These are phyloP conservation scores for Lodderomyces metapsilosis DNA, from an alignment of 1,139 yeast species.

Conservation along the genomic window DNA sequence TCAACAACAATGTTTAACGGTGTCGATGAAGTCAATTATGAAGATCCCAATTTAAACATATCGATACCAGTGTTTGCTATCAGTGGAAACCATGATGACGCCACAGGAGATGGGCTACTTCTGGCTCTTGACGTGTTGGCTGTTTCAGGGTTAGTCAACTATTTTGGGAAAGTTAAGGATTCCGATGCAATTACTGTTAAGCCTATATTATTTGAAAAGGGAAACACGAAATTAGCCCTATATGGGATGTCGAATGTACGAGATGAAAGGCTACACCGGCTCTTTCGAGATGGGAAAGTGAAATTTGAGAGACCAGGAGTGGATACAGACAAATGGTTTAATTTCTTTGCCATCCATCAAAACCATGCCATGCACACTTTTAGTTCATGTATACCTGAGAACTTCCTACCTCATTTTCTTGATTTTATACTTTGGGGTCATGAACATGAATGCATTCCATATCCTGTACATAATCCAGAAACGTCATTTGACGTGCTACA, in stretches of 20 bases:
- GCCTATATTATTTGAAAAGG: constrained; percentile 85
- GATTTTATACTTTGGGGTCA: constrained; percentile 95
- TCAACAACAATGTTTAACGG: constrained; percentile 55
- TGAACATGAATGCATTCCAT: constrained; percentile 91
- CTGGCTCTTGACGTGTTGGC: constrained; percentile 86
- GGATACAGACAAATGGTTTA: constrained; percentile 71
- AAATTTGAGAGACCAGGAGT: constrained; percentile 71
- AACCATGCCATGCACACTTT: constrained; percentile 79
- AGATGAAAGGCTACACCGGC: constrained; percentile 82
- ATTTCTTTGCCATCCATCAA: constrained; percentile 87
- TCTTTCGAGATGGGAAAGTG: constrained; percentile 79
- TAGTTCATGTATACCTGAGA: constrained; percentile 82
- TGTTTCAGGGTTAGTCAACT: constrained; percentile 81
- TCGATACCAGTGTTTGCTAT: constrained; percentile 93
- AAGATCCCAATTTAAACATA: constrained; percentile 85
- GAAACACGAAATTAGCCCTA: constrained; percentile 74
- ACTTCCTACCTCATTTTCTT: constrained; percentile 74
- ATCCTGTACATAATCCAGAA: constrained; percentile 61
- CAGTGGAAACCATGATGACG: constrained; percentile 96
- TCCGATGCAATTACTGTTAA: constrained; percentile 70
- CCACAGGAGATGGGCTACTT: constrained; percentile 84
- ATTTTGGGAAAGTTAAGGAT: constrained; percentile 81
- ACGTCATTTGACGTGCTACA: constrained; percentile 79
- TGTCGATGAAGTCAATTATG: constrained; percentile 75
- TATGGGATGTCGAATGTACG: constrained; percentile 88